Evolutionary conservation across 192 early-diverging fungal species (phyloP), one percentile per base, ranked within the genome.

Genomic region (Spinellus fusiger): DNA sequence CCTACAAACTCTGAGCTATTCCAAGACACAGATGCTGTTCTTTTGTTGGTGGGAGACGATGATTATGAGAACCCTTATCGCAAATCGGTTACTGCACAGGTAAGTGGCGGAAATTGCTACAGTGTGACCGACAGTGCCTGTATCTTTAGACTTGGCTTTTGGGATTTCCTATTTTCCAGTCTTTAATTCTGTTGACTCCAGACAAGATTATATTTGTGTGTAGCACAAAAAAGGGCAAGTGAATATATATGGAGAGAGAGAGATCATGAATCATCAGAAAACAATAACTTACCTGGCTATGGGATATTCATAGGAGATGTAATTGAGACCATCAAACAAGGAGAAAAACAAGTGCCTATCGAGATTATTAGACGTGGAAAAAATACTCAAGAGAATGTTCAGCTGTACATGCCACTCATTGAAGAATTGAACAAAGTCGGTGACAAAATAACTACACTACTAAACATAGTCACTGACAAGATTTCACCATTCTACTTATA

Each of bases 101-200:
- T 86, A 86, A 48, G 3, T 6, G 32, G 8, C 29, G 54, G 26
- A 15, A 5, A 28, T 7, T n/a, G 34, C 32, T 47, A 15, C 25
- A 4, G 6, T 38, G 23, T n/a, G n/a, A n/a, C n/a, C 34, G 4
- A 22, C 23, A 32, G 48, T 61, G 22, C 26, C 37, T 46, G 0
- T 54, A 33, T 35, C 44, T 57, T 20, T 75, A 98, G 84, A 85
- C 83, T 48, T 99, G 95, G 95, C 79, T 95, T 52, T 79, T 95
- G 44, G 93, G 93, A 37, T 90, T 93, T 61, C 95, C 97, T 68
- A 90, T 95, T 59, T 81, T 87, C 2, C 90, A 98, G 56, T 93
- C 93, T 5, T 69, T 95, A 23, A 81, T 93, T 18, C 53, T 94
- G 32, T 75, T 95, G 37, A 88, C 88, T 16, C 78, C 73, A 28